These are phyloP conservation scores for Singerocomus inundabilis DNA, from an alignment of 1,284 basidiomycete species.

Conservation along the genomic window DNA sequence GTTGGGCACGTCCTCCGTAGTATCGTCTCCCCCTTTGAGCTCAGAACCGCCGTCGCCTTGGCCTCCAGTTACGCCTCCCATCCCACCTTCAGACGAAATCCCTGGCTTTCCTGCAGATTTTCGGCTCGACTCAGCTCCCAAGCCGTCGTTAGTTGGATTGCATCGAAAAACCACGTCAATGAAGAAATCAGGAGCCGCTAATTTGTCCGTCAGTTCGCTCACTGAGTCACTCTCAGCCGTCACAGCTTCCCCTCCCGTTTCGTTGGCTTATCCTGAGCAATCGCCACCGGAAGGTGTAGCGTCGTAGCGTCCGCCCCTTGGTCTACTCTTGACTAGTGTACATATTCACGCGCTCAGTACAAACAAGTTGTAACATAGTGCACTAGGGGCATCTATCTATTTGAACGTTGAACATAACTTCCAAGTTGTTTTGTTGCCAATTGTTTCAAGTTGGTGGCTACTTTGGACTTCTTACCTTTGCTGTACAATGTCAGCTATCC, in stretches of 20 bases:
- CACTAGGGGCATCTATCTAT: slow-evolving; percentile 2
- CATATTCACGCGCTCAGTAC: slow-evolving; percentile 1
- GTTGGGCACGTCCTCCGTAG: slow-evolving; percentile 4
- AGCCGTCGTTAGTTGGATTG: slow-evolving; percentile 6
- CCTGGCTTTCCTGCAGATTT: slow-evolving; percentile 12
- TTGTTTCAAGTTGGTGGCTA: no score
- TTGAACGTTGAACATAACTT: no score
- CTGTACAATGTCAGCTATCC: slow-evolving; percentile 21
- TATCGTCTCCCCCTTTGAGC: slow-evolving; percentile 5
- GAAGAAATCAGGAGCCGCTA: slow-evolving; percentile 6
- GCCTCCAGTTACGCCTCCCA: background rate
- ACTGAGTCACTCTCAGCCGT: slow-evolving; percentile 12
- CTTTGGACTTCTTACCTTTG: background rate
- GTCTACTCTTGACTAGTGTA: slow-evolving; percentile 3
- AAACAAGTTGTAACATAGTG: slow-evolving; percentile 13
- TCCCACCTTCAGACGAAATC: slow-evolving; percentile 4
- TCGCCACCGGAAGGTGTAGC: slow-evolving; percentile 31
- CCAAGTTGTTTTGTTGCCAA: background rate
- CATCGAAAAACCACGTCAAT: slow-evolving; percentile 21
- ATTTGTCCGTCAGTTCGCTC: slow-evolving; percentile 2
- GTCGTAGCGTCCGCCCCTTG: slow-evolving; percentile 2
- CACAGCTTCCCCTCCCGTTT: slow-evolving; percentile 8
- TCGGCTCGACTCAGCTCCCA: slow-evolving; percentile 27
- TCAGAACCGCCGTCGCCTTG: slow-evolving; percentile 3
- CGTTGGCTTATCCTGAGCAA: slow-evolving; percentile 23